Evolutionary conservation across 2,329 filamentous ascomycete species (phyloP).

Genomic region (Colletotrichum cereale): DNA sequence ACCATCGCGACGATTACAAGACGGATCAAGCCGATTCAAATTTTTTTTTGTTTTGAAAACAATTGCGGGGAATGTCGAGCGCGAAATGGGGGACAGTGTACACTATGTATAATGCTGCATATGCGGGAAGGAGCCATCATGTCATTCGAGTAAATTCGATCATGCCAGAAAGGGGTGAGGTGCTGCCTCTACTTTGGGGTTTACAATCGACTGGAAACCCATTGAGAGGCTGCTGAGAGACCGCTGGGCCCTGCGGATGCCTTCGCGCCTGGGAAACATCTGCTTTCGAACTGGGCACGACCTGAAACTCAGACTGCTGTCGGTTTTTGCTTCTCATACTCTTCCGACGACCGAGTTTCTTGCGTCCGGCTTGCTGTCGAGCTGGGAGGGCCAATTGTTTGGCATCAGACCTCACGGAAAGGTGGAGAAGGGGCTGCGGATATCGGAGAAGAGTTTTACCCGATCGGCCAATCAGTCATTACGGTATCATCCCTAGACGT

Average conservation of each 20-base stretch:
- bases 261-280: not conserved
- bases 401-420: not conserved
- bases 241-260: not conserved
- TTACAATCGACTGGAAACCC: not conserved
- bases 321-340: no score
- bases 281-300: not conserved
- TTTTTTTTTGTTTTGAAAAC: no score
- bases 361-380: not conserved
- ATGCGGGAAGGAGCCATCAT: conserved; percentile 16
- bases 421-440: not conserved
- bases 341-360: no score
- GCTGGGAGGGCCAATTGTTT: no score
- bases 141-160: conserved; percentile 18
- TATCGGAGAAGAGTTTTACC: conserved; percentile 12
- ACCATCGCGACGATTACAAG: not conserved
- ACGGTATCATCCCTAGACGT: conserved; percentile 3
- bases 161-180: not conserved
- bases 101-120: conserved; percentile 25
- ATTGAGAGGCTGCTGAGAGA: not conserved
- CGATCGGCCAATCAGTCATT: conserved; percentile 25
- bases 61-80: not conserved
- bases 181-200: not conserved
- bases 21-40: not conserved
- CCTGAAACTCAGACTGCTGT: rapidly evolving
- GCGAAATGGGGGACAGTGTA: conserved; percentile 15